phyloP scores from a whole-genome alignment of 371 early-diverging fungal species.

The Mucor piriformis region DNA sequence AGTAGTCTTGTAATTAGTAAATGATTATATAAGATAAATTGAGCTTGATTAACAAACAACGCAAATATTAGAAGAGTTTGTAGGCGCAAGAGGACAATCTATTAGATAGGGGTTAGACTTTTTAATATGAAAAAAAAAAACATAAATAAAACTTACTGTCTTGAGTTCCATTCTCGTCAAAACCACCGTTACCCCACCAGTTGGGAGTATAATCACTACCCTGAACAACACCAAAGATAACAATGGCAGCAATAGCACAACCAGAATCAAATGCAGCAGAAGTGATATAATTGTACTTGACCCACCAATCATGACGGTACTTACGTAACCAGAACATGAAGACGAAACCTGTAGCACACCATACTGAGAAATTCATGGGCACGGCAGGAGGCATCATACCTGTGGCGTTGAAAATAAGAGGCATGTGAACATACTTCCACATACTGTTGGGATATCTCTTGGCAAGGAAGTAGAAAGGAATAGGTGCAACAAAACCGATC shows the following conservation, averaged over 20 bases:
- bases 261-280: constrained; percentile 80
- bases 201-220: constrained; percentile 24
- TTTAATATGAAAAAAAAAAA: background rate
- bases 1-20: background rate
- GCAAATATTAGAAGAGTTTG: constrained; percentile 48
- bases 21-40: background rate
- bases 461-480: constrained; percentile 57
- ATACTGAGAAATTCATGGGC: constrained; percentile 61
- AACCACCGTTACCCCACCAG: constrained; percentile 51
- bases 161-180: background rate
- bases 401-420: constrained; percentile 67
- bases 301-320: constrained; percentile 67
- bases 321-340: constrained; percentile 64
- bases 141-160: constrained; percentile 1
- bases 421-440: constrained; percentile 64
- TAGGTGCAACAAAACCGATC: constrained; percentile 65
- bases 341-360: constrained; percentile 65
- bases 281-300: constrained; percentile 72
- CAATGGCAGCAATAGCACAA: constrained; percentile 49
- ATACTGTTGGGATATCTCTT: constrained; percentile 55
- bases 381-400: constrained; percentile 74
- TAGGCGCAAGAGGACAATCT: constrained; percentile 34
- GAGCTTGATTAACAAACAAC: constrained; percentile 56
- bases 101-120: background rate
- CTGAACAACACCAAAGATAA: constrained; percentile 51